These are phyloP conservation scores for Colletotrichum trifolii DNA, from an alignment of 2,329 filamentous ascomycete species.

Conservation along the genomic window DNA sequence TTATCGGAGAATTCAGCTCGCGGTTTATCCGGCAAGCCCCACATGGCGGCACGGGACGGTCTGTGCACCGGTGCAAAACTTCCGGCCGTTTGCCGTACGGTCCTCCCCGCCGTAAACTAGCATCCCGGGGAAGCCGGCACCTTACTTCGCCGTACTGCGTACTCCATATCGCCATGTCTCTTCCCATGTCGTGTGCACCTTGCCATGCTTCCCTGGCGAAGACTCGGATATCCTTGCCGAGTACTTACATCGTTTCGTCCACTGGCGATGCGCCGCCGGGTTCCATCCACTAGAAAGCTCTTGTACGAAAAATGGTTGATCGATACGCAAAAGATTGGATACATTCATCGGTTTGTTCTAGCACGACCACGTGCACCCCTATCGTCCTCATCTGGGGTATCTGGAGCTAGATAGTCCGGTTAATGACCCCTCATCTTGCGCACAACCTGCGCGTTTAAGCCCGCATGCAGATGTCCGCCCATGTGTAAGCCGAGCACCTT, in stretches of 20 bases:
- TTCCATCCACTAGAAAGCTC: no score
- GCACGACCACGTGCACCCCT: background rate
- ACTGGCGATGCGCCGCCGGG: no score
- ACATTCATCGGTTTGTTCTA: background rate
- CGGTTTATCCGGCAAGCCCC: slow-evolving; percentile 18
- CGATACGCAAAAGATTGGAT: background rate
- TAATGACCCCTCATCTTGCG: background rate
- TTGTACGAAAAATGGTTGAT: background rate
- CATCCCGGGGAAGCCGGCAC: no score
- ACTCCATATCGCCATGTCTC: no score
- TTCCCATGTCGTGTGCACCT: no score
- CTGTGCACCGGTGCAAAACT: background rate
- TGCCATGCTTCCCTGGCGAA: background rate
- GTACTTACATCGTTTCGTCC: no score
- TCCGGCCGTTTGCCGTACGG: no score
- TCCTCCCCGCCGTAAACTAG: no score
- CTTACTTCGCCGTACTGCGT: no score
- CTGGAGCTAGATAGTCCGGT: background rate
- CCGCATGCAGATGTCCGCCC: background rate
- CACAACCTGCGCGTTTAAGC: background rate
- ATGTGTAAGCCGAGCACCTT: slow-evolving; percentile 14
- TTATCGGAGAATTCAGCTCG: background rate
- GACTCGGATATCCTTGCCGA: no score
- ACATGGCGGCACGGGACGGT: slow-evolving; percentile 2
- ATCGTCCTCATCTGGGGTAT: background rate